Evolutionary conservation across 768 basidiomycete genomes (phyloP).

Genomic region (Suillus americanus): DNA sequence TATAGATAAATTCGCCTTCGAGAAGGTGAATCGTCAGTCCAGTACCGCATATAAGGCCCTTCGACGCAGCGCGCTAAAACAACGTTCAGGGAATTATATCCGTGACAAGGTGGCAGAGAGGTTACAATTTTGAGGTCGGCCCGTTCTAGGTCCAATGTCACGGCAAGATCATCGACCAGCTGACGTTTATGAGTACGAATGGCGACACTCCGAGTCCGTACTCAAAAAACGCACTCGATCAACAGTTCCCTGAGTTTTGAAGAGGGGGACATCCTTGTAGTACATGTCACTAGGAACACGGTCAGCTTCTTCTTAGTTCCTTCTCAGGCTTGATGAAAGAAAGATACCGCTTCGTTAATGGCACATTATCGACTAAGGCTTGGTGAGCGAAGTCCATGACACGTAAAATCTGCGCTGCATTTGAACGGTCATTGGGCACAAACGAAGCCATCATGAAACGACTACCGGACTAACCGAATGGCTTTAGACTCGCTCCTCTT

Average conservation of each 20-base stretch:
- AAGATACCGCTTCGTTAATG: slow-evolving; percentile 64
- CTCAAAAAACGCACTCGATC: slow-evolving; percentile 54
- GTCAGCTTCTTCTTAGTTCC: slow-evolving; percentile 7
- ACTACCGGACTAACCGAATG: slow-evolving; percentile 37
- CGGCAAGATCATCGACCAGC: slow-evolving; percentile 90
- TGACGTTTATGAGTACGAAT: slow-evolving; percentile 29
- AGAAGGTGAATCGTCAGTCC: slow-evolving; percentile 57
- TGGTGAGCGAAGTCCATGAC: slow-evolving; percentile 72
- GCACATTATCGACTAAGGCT: slow-evolving; percentile 51
- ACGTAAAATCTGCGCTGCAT: slow-evolving; percentile 64
- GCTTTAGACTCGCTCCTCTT: slow-evolving; percentile 36
- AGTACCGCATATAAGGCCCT: slow-evolving; percentile 81
- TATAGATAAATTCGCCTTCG: slow-evolving; percentile 50
- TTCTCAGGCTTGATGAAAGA: neutral
- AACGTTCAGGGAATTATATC: slow-evolving; percentile 10
- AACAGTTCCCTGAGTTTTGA: slow-evolving; percentile 74
- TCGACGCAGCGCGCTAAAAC: slow-evolving; percentile 78
- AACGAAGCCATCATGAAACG: neutral
- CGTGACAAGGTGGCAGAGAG: neutral
- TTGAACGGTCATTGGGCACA: slow-evolving; percentile 2
- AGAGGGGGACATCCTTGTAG: slow-evolving; percentile 81
- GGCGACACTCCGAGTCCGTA: neutral
- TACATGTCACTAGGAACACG: slow-evolving; percentile 69
- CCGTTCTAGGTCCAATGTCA: slow-evolving; percentile 72
- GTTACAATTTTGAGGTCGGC: slow-evolving; percentile 77